A percentile compares a stretch with the other conserved stretches of the same genome.
Evolutionary conservation across 176 grass and related monocot species (phyloP).

Genomic region (Luzula sylvatica): DNA sequence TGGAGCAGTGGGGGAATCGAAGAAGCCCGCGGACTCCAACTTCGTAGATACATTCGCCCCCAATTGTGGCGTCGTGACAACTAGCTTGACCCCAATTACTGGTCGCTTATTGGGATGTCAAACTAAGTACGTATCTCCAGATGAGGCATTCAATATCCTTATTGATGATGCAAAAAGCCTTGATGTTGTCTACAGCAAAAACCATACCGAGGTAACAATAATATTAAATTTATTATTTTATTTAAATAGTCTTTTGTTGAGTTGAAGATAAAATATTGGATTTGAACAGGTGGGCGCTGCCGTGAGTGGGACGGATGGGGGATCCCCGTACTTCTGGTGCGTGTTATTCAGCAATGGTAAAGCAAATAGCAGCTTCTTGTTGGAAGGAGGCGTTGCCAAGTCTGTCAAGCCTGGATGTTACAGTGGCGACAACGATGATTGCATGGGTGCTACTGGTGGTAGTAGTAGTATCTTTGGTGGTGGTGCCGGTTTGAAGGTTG

Average conservation of each 20-base stretch:
- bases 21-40: slow-evolving; percentile 59
- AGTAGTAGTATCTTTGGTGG: not conserved
- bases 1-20: slow-evolving; percentile 33
- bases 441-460: slow-evolving; percentile 25
- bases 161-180: slow-evolving; percentile 40
- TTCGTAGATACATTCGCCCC: slow-evolving; percentile 66
- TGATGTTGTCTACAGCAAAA: slow-evolving; percentile 55
- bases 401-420: slow-evolving; percentile 54
- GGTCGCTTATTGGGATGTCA: slow-evolving; percentile 79
- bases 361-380: slow-evolving; percentile 49
- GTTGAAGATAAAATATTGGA: not conserved
- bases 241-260: not conserved
- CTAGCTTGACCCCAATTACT: slow-evolving; percentile 57
- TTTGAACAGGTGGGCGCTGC: slow-evolving; percentile 42
- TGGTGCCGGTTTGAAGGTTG: slow-evolving; percentile 12
- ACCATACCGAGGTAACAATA: slow-evolving; percentile 41
- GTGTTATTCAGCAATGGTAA: slow-evolving; percentile 75
- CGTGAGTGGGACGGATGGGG: slow-evolving; percentile 42
- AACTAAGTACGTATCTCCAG: slow-evolving; percentile 33
- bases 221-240: not conserved
- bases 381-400: slow-evolving; percentile 63
- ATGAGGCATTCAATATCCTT: slow-evolving; percentile 49
- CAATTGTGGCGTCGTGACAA: slow-evolving; percentile 49
- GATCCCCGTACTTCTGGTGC: slow-evolving; percentile 75
- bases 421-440: slow-evolving; percentile 73